phyloP scores from a whole-genome alignment of 257 asterid genomes.

The Cordia subcordata region DNA sequence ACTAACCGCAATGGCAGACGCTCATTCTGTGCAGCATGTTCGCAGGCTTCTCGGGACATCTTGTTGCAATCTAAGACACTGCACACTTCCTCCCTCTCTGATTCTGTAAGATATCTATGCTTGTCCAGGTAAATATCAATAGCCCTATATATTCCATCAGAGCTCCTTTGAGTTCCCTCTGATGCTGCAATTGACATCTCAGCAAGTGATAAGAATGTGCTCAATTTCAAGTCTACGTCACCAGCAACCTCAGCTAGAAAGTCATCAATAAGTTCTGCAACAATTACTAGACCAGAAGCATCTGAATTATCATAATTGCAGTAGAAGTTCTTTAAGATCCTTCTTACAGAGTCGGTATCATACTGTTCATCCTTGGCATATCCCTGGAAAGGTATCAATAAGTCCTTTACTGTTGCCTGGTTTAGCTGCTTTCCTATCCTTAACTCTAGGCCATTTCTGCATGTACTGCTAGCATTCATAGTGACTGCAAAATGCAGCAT shows the following conservation, averaged over 20 bases:
- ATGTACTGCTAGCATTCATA: slow-evolving; percentile 39
- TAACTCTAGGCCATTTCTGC: slow-evolving; percentile 47
- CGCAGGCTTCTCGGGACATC: slow-evolving; percentile 57
- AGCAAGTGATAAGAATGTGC: slow-evolving; percentile 29
- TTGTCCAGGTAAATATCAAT: slow-evolving; percentile 61
- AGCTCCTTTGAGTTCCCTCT: slow-evolving; percentile 22
- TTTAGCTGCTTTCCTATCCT: slow-evolving; percentile 69
- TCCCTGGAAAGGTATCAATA: slow-evolving; percentile 60
- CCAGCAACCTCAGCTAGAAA: slow-evolving; percentile 61
- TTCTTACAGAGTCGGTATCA: slow-evolving; percentile 52
- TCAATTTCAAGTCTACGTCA: slow-evolving; percentile 47
- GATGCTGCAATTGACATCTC: slow-evolving; percentile 48
- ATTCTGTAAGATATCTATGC: slow-evolving; percentile 23
- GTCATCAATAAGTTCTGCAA: slow-evolving; percentile 55
- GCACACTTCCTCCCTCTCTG: not conserved
- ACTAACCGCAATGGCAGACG: slow-evolving; percentile 62
- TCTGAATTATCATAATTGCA: slow-evolving; percentile 28
- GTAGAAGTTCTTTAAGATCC: slow-evolving; percentile 66
- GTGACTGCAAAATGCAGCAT: slow-evolving; percentile 50
- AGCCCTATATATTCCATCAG: slow-evolving; percentile 69
- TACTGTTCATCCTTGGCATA: slow-evolving; percentile 49
- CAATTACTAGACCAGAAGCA: slow-evolving; percentile 22
- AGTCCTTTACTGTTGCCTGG: slow-evolving; percentile 40
- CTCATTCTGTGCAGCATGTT: slow-evolving; percentile 60
- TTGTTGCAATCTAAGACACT: not conserved